Base-by-base conservation (phyloP, 2,329 filamentous ascomycete genomes). In the Exophiala spinifera region DNA sequence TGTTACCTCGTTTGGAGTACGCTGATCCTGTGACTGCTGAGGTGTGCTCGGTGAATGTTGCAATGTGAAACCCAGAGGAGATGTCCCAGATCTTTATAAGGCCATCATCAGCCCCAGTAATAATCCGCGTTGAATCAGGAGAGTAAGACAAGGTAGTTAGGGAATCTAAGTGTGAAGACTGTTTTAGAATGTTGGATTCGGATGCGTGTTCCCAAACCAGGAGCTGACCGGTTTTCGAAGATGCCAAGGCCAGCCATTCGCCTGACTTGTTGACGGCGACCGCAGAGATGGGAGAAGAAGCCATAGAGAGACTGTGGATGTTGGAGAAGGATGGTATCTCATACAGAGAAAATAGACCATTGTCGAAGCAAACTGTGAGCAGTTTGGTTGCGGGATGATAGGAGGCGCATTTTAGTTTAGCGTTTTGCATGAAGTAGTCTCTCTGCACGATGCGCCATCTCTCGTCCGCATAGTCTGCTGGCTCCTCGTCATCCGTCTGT, bases 181-280 rank as follows among this genome's bases (percentile, higher is more conserved):
- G 94, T 73, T 99, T 99, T 45, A 99, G 77, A 55, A 99, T 95
- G 71, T 99, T 99, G 4, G 92, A 97, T 72, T 99, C 95, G 0
- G 94, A 99, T 69, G 97, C 92, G 91, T 95, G 99, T 70, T 99
- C 94, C 94, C 94, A 99, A 3, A 99, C 94, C 3, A 99, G 76
- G n/a, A 99, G 78, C 69, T 99, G 94, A 0, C 95, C 95, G 4
- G 96, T 80, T 65, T 95, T 95, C 1, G 94, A 95, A 0, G 95
- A 94, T 13, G 92, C 94, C 70, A 99, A 96, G 0, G 95, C 95
- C 19, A 99, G 76, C 94, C 94, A 99, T 74, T 97, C 92, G 49
- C 94, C 94, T 28, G 87, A 89, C 69, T 89, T 88, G 74, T 97
- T 99, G 67, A 96, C 90, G 0, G 91, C 89, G 52, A 97, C 89